Evolutionary conservation across 2,329 filamentous ascomycete species (phyloP).

Genomic region (Fusarium sp.): DNA sequence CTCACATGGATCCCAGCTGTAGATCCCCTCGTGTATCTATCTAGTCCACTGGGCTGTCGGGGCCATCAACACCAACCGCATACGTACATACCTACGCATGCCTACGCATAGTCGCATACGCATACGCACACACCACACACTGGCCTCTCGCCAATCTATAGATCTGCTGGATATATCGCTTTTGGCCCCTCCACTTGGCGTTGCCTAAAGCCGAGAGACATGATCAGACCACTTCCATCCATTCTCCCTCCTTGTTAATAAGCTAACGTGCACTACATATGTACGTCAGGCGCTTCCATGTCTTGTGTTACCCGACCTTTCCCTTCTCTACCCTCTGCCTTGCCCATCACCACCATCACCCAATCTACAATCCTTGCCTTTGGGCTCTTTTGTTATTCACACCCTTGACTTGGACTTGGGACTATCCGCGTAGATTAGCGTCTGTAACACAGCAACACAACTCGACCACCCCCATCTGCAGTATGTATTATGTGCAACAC

Average conservation of each 20-base stretch:
- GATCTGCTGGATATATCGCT: constrained; percentile 11
- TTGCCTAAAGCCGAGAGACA: constrained; percentile 11
- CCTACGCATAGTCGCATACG: not conserved
- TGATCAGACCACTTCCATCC: constrained; percentile 29
- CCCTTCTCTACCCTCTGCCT: constrained; percentile 30
- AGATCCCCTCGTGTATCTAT: constrained; percentile 14
- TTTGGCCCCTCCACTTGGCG: constrained; percentile 27
- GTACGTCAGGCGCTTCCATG: constrained; percentile 30
- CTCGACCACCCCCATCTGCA: constrained; percentile 32
- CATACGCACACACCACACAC: constrained; percentile 25
- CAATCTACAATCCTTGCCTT: constrained; percentile 25
- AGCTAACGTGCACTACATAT: constrained; percentile 26
- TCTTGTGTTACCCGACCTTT: constrained; percentile 40
- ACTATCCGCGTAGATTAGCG: constrained; percentile 33
- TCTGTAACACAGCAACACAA: constrained; percentile 37
- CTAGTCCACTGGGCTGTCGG: not conserved
- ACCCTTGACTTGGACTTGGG: constrained; percentile 24
- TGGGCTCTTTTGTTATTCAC: constrained; percentile 32
- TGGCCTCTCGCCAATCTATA: constrained; percentile 27
- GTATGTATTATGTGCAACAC: constrained; percentile 20
- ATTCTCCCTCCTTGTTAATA: constrained; percentile 8
- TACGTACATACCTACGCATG: not conserved
- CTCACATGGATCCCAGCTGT: constrained; percentile 15
- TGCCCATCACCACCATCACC: constrained; percentile 26
- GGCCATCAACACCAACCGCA: constrained; percentile 12